phyloP scores from a whole-genome alignment of 129 eudicot species.

The Scalesia atractyloides region DNA sequence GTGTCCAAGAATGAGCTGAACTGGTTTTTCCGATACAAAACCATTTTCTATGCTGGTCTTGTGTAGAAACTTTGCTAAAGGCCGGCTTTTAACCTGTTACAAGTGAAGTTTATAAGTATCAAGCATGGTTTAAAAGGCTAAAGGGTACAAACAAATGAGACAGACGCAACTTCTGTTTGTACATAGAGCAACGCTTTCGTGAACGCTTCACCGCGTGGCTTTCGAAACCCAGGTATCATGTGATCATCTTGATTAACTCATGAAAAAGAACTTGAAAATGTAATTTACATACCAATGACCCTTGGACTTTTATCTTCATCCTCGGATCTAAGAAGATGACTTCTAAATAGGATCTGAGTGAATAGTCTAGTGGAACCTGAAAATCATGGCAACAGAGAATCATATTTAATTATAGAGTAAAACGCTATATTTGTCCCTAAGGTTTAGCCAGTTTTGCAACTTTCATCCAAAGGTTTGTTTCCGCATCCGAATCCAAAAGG shows the following conservation, averaged over 20 bases:
- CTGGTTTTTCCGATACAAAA: conserved; percentile 49
- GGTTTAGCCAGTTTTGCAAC: too few species aligned
- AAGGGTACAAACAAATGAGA: too few species aligned
- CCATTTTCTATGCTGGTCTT: conserved; percentile 54
- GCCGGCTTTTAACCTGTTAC: conserved; percentile 62
- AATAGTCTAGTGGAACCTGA: conserved; percentile 70
- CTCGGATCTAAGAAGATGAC: conserved; percentile 74
- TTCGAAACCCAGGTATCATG: background rate
- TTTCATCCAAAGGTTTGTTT: too few species aligned
- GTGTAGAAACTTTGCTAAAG: conserved; percentile 63
- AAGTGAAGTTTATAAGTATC: conserved; percentile 1
- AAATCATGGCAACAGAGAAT: conserved; percentile 14
- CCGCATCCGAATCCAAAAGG: too few species aligned
- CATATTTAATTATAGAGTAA: background rate
- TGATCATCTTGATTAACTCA: conserved; percentile 6
- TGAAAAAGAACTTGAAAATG: background rate
- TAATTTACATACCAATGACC: conserved; percentile 51
- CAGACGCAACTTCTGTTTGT: too few species aligned
- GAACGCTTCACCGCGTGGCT: too few species aligned
- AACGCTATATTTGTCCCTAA: too few species aligned
- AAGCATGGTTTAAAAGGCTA: background rate
- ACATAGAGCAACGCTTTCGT: too few species aligned
- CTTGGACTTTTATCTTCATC: conserved; percentile 77
- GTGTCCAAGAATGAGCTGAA: conserved; percentile 62
- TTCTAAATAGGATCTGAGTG: conserved; percentile 61